Conservation (phyloP, 73 alveolate genomes). For the Effrenium voratum region DNA sequence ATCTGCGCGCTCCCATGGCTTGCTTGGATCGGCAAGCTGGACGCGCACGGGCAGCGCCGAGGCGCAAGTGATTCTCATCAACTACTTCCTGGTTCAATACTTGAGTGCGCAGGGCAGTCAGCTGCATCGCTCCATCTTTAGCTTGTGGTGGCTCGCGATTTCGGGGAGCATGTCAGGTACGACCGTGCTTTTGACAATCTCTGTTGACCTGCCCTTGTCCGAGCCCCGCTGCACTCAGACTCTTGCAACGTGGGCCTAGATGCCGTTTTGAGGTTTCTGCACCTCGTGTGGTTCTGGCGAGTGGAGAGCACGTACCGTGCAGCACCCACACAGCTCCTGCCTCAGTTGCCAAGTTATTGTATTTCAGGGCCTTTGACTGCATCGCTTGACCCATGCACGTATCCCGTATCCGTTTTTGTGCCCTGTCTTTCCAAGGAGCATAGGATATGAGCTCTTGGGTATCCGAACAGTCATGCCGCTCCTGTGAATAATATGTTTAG, state of each 20-base stretch:
- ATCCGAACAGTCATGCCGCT: too few relatives aligned
- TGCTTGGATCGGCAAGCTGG: too few relatives aligned
- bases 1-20: background rate
- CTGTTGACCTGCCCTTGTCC: slow-evolving; percentile 55
- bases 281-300: slow-evolving; percentile 75
- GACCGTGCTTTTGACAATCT: slow-evolving; percentile 50
- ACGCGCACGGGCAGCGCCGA: background rate
- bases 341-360: background rate
- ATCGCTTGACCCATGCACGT: background rate
- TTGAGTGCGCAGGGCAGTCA: background rate
- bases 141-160: background rate
- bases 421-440: background rate
- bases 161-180: too few relatives aligned
- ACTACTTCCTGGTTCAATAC: slow-evolving; percentile 59
- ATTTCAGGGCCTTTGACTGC: background rate
- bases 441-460: too few relatives aligned
- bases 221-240: background rate
- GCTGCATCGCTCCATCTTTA: background rate
- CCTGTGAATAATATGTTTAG: too few relatives aligned
- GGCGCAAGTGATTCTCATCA: slow-evolving; percentile 75
- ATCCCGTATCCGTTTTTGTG: background rate
- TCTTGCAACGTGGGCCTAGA: background rate
- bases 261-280: slow-evolving; percentile 24
- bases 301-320: slow-evolving; percentile 58
- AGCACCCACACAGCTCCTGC: slow-evolving; percentile 46